A percentile compares a stretch with the other conserved stretches of the same genome.
Conservation (phyloP, 148 eudicot species). For the Camellia sinensis region DNA sequence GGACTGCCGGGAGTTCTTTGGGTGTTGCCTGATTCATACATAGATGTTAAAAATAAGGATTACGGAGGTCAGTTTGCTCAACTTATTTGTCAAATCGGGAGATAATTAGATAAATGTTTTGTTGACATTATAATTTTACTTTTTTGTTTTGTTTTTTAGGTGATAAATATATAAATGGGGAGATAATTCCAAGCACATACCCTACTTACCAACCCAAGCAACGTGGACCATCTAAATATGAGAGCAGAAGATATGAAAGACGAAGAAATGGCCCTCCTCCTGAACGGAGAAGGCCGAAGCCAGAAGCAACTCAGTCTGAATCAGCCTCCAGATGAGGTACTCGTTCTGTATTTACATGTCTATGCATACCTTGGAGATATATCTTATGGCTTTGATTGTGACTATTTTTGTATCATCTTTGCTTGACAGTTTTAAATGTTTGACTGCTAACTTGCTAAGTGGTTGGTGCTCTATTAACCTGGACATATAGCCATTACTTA, state of each 20-base stretch:
- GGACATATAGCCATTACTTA: not conserved
- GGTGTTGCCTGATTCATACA: constrained; percentile 89
- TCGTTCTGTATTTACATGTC: not conserved
- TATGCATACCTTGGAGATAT: not conserved
- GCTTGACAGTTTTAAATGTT: constrained; percentile 3
- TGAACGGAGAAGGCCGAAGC: constrained; percentile 46
- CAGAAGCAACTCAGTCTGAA: constrained; percentile 48
- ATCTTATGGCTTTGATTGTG: not conserved
- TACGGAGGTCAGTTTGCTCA: constrained; percentile 57
- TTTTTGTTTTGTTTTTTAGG: constrained; percentile 34
- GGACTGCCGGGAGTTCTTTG: constrained; percentile 89
- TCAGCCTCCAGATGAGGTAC: constrained; percentile 51
- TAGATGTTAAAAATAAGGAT: constrained; percentile 88
- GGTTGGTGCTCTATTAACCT: constrained; percentile 1
- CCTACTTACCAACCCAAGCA: constrained; percentile 90
- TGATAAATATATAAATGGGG: constrained; percentile 77
- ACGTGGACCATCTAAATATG: constrained; percentile 44
- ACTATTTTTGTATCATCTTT: not conserved
- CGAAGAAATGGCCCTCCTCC: constrained; percentile 76
- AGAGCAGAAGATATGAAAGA: constrained; percentile 71
- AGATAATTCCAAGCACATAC: constrained; percentile 83
- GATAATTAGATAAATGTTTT: not conserved
- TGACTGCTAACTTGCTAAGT: not conserved
- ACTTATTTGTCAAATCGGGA: not conserved
- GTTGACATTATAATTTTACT: not conserved